phyloP scores from a whole-genome alignment of 2,329 filamentous ascomycete genomes.

The Cladosporium cucumerinum region DNA sequence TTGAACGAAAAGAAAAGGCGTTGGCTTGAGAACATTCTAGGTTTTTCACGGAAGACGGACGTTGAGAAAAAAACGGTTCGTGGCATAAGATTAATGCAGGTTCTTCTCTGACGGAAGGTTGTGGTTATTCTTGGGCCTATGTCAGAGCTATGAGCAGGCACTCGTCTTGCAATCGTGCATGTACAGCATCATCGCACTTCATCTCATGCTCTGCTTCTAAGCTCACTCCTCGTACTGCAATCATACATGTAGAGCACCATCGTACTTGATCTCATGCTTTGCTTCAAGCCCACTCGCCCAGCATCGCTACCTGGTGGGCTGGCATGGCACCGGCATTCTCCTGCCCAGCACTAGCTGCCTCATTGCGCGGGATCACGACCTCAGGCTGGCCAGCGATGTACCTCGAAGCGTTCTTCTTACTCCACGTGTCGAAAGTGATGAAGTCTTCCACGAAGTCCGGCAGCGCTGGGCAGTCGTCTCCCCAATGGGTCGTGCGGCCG shows the following conservation, averaged over 20 bases:
- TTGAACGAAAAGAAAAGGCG: not conserved
- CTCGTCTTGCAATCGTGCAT: not conserved
- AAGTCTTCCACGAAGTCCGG: conserved; percentile 15
- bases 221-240: not conserved
- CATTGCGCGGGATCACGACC: not conserved
- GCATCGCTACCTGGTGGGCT: conserved; percentile 8
- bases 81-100: not conserved
- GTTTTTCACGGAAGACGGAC: not conserved
- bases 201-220: not conserved
- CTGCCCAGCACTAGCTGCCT: conserved; percentile 5
- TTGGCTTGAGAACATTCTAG: not conserved
- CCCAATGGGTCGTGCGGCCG: conserved; percentile 21
- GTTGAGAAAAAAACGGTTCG: not conserved
- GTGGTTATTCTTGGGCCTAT: not conserved
- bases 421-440: conserved; percentile 16
- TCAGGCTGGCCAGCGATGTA: not conserved
- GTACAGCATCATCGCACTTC: not conserved
- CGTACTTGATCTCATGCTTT: not conserved
- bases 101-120: not conserved
- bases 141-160: not conserved
- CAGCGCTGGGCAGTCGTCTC: conserved; percentile 22
- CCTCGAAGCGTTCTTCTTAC: conserved; percentile 5
- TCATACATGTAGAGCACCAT: not conserved
- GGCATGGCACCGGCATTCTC: not conserved
- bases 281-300: conserved; percentile 12